Evolutionary conservation across 139 green algal genomes (phyloP), one percentile per base, ranked within the genome.

Genomic region (Coelastrella sp.): DNA sequence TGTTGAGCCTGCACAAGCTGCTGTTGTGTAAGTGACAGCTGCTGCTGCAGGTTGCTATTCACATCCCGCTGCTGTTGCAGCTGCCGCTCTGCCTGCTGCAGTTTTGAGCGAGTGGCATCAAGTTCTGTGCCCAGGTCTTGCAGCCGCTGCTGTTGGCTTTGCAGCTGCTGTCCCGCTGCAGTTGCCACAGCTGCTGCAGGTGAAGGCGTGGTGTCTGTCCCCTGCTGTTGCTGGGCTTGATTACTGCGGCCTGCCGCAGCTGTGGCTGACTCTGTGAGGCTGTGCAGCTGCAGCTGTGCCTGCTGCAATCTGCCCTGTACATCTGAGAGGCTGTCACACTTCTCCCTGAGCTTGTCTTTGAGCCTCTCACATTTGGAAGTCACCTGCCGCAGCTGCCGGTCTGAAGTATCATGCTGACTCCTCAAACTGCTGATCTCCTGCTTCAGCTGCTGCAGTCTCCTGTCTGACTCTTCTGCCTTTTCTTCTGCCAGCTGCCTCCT

Each of bases 401-500:
- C 59, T 49, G 85, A 22, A 20, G 74, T 56, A 4, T 90, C 85
- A 27, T 20, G 15, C 59, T 22, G 15, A 3, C 24, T 27, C 4
- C 60, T 84, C 4, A n/a, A 7, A 9, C 0, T 17, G 15, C n/a
- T 56, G 56, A 90, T 20, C 73, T 90, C 73, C 15, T 22, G 12
- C 25, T 19, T 57, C n/a, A 75, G 8, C 74, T 84, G 73, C 59
- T 74, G 49, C 74, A 74, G 25, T 65, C 24, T 84, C 11, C 74
- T 73, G 19, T 84, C 73, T 12, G 59, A 8, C 22, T 90, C 85
- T 24, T 90, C 25, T n/a, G 59, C 15, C 58, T 73, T 24, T 35
- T 90, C 85, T 24, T 90, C 85, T 90, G 85, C 85, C 73, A 90
- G 73, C 73, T 90, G 59, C 85, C 73, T 58, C 19, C 85, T 49